Evolutionary conservation across 2,329 filamentous ascomycete species (phyloP).

Genomic region (Escovopsis sp.): DNA sequence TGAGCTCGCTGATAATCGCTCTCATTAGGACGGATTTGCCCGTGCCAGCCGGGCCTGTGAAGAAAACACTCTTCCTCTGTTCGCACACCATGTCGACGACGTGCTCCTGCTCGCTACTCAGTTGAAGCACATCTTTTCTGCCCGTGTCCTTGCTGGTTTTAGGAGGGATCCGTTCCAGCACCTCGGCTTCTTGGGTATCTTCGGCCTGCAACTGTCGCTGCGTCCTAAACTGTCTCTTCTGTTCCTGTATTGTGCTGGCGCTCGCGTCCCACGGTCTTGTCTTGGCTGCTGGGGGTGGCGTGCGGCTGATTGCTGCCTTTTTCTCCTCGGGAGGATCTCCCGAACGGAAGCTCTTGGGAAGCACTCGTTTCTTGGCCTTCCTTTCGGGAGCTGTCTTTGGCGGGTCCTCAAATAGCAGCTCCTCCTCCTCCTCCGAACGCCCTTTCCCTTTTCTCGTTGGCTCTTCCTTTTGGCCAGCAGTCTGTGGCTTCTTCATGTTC

Average conservation of each 20-base stretch:
- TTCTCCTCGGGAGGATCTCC: constrained; percentile 16
- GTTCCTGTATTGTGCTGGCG: constrained; percentile 59
- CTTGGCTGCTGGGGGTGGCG: constrained; percentile 17
- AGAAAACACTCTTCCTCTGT: constrained; percentile 79
- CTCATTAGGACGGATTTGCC: constrained; percentile 94
- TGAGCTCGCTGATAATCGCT: constrained; percentile 71
- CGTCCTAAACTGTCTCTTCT: constrained; percentile 58
- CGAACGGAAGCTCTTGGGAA: constrained; percentile 36
- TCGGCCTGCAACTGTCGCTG: constrained; percentile 25
- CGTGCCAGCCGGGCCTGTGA: constrained; percentile 90
- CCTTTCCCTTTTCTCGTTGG: no score
- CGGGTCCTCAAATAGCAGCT: constrained; percentile 3
- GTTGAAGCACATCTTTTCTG: constrained; percentile 41
- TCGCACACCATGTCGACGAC: constrained; percentile 74
- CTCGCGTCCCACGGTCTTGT: constrained; percentile 53
- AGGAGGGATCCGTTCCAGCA: constrained; percentile 2
- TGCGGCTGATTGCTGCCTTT: background rate
- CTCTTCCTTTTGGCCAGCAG: no score
- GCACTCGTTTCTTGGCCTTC: constrained; percentile 43
- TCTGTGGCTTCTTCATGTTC: no score
- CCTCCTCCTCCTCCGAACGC: no score
- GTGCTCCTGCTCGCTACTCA: constrained; percentile 75
- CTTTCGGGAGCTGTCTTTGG: constrained; percentile 12
- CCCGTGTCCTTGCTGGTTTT: constrained; percentile 12
- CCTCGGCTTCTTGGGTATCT: constrained; percentile 13